Percentiles rank a stretch among this genome's conserved stretches.
Conservation (phyloP, 352 stramenopile species). For the Phytopythium delawarense region DNA sequence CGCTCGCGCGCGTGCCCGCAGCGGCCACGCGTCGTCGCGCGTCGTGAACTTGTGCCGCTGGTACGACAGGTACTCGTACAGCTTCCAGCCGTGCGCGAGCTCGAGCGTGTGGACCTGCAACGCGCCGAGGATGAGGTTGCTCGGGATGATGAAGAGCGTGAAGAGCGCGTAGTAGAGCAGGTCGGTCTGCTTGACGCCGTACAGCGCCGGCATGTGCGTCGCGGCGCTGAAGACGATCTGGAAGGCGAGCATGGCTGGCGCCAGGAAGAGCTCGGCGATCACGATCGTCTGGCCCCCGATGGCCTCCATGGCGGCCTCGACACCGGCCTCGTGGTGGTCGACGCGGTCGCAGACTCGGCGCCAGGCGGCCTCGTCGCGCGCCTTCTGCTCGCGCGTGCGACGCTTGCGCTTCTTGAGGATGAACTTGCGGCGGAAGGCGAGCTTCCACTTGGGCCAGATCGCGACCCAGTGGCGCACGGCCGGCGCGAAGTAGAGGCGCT, state of each 20-base stretch:
- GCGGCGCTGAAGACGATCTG: slow-evolving; percentile 88
- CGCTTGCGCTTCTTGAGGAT: slow-evolving; percentile 60
- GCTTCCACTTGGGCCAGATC: slow-evolving; percentile 90
- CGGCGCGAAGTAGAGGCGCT: slow-evolving; percentile 94
- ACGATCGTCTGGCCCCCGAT: slow-evolving; percentile 90
- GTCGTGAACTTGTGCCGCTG: slow-evolving; percentile 94
- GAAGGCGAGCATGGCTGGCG: slow-evolving; percentile 85
- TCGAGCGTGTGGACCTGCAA: slow-evolving; percentile 96
- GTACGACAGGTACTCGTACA: slow-evolving; percentile 97
- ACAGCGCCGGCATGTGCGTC: slow-evolving; percentile 90
- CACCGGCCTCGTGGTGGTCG: slow-evolving; percentile 88
- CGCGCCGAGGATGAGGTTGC: slow-evolving; percentile 90
- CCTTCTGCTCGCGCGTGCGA: slow-evolving; percentile 91
- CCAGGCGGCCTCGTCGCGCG: slow-evolving; percentile 90
- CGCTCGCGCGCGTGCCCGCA: slow-evolving; percentile 55
- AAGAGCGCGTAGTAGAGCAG: slow-evolving; percentile 95
- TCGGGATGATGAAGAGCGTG: slow-evolving; percentile 93
- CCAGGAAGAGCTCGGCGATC: slow-evolving; percentile 84
- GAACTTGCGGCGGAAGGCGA: slow-evolving; percentile 80
- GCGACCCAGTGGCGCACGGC: slow-evolving; percentile 69
- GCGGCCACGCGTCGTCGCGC: slow-evolving; percentile 91
- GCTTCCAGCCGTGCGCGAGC: slow-evolving; percentile 94
- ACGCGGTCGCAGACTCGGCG: slow-evolving; percentile 93
- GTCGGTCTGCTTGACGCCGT: slow-evolving; percentile 92
- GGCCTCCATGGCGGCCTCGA: slow-evolving; percentile 92